Evolutionary conservation across 2,329 filamentous ascomycete genomes (phyloP), one percentile per base, ranked within the genome.

Genomic region (Ophiostoma perfectum): DNA sequence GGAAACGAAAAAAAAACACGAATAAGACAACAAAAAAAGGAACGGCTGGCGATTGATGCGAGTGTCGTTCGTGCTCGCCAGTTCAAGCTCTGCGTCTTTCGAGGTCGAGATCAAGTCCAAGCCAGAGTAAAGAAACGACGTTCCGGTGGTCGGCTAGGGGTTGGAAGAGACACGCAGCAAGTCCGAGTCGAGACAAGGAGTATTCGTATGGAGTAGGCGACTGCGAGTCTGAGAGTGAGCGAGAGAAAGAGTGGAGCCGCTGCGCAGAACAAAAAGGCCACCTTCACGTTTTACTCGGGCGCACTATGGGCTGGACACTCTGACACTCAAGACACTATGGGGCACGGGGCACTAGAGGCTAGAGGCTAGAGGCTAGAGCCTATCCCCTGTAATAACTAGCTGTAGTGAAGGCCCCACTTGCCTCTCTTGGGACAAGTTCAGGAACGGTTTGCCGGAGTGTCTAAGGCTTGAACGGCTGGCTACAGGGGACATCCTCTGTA

Each of bases 401-500:
- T 39, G 14, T 5, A n/a, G 14, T 16, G 49, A 55, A 6, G 63
- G 58, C 64, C 58, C 68, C 68, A 62, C 66, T 68, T 49, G 66
- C 64, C 64, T 64, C 55, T 47, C 58, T 64, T 68, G 64, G 58
- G 60, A 66, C 64, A 68, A 67, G 66, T 62, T 55, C 70, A 70
- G 70, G 70, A 62, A 70, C 70, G 44, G 6, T 55, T 5, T 55
- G 49, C n/a, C 12, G 49, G 49, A 27, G 49, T 18, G n/a, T 55
- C n/a, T 9, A 45, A 27, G 27, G 42, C 42, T 45, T 8, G 42
- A 12, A 8, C 42, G 9, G 42, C 42, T 45, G 42, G 27, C 27
- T 27, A 27, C 27, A 27, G 27, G 27, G 7, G 42, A 45, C 9
- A 45, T 2, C 42, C 42, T 9, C 49, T 55, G 18, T 55, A 55